Evolutionary conservation across 1,284 basidiomycete species (phyloP).

Genomic region (Athelia sp.): DNA sequence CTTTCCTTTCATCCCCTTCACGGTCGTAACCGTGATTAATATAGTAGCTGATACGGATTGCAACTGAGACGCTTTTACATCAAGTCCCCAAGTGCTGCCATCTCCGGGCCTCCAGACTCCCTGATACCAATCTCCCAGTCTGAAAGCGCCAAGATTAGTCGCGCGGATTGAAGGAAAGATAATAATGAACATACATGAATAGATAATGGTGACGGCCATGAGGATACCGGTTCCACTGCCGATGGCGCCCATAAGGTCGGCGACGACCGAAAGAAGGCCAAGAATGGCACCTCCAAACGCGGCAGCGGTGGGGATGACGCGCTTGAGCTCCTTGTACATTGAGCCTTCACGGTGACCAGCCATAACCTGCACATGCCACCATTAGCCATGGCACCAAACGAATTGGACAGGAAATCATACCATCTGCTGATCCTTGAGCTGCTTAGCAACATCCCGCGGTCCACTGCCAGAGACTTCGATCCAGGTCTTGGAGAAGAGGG

Average conservation of each 20-base stretch:
- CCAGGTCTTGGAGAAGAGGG: constrained; percentile 99
- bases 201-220: constrained; percentile 97
- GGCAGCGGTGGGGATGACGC: constrained; percentile 95
- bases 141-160: constrained; percentile 19
- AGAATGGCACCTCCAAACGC: constrained; percentile 96
- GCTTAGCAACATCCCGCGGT: constrained; percentile 94
- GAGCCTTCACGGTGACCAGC: constrained; percentile 95
- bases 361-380: constrained; percentile 60
- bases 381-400: not conserved
- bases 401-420: constrained; percentile 31
- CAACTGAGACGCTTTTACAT: constrained; percentile 27
- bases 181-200: constrained; percentile 65
- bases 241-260: constrained; percentile 96
- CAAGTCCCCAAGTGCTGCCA: constrained; percentile 67
- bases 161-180: constrained; percentile 2
- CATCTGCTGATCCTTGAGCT: constrained; percentile 98
- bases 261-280: constrained; percentile 88
- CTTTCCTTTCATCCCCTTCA: no score
- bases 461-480: constrained; percentile 97
- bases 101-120: constrained; percentile 71
- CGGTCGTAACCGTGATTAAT: no score
- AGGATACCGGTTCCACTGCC: constrained; percentile 97
- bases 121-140: constrained; percentile 79
- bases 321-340: constrained; percentile 99
- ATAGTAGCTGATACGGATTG: no score